Evolutionary conservation across 805 yeast species (phyloP).

Genomic region (Myxozyma lipomycoides): DNA sequence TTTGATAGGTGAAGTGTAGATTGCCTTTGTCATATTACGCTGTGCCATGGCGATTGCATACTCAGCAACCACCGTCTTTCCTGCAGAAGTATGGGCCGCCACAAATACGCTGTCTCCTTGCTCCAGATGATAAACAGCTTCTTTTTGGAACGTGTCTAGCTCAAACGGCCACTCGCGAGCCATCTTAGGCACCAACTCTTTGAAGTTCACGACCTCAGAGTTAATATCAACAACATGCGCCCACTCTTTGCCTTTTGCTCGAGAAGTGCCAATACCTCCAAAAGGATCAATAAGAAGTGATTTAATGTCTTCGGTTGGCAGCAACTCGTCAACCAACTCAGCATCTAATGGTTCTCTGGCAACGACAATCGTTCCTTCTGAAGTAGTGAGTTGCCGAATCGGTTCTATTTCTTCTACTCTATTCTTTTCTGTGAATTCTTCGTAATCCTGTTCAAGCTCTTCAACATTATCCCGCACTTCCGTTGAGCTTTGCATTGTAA

Average conservation of each 20-base stretch:
- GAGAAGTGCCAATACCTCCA: slow-evolving; percentile 1
- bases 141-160: slow-evolving; percentile 91
- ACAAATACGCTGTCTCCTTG: slow-evolving; percentile 98
- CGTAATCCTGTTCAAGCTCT: slow-evolving; percentile 24
- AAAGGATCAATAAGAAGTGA: slow-evolving; percentile 17
- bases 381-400: slow-evolving; percentile 27
- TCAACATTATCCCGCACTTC: slow-evolving; percentile 13
- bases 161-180: slow-evolving; percentile 95
- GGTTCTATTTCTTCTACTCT: slow-evolving; percentile 3
- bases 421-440: neutral
- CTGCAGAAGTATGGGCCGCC: slow-evolving; percentile 98
- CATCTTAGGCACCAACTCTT: slow-evolving; percentile 85
- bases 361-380: slow-evolving; percentile 20
- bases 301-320: slow-evolving; percentile 5
- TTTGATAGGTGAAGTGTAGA: slow-evolving; percentile 92
- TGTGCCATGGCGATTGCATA: slow-evolving; percentile 97
- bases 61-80: slow-evolving; percentile 97
- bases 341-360: slow-evolving; percentile 8
- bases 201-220: slow-evolving; percentile 77
- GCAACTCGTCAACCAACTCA: slow-evolving; percentile 40
- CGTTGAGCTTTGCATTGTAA: slow-evolving; percentile 35
- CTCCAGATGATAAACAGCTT: slow-evolving; percentile 92
- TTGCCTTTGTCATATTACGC: slow-evolving; percentile 86
- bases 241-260: slow-evolving; percentile 58
- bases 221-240: slow-evolving; percentile 91